phyloP scores from a whole-genome alignment of 192 early-diverging fungal species.

The Linnemannia schmuckeri region DNA sequence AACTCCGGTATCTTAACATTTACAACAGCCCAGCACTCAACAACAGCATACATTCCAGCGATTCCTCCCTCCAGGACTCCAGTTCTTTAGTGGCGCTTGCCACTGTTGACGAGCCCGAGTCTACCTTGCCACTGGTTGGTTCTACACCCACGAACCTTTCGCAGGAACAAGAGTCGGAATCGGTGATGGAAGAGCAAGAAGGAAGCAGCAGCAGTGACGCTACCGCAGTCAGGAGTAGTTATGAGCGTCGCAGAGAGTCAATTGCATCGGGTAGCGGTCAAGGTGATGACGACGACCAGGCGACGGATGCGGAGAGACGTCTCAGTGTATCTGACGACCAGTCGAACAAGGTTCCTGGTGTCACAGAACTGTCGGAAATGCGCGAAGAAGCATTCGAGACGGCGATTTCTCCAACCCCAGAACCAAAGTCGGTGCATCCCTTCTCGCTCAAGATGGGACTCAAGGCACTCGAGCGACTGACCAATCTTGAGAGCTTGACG shows the following conservation, averaged over 20 bases:
- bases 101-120: background rate
- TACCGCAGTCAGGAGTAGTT: background rate
- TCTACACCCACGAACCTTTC: background rate
- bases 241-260: background rate
- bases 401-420: no score
- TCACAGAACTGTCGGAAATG: background rate
- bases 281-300: background rate
- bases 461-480: slow-evolving; percentile 34
- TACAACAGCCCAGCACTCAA: slow-evolving; percentile 44
- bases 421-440: slow-evolving; percentile 11
- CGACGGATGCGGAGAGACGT: background rate
- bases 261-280: background rate
- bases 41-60: slow-evolving; percentile 2
- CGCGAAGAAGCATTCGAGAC: background rate
- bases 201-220: background rate
- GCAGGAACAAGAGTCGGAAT: background rate
- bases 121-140: background rate
- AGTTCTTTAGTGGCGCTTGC: background rate
- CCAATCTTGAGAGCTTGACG: slow-evolving; percentile 20
- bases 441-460: slow-evolving; percentile 32
- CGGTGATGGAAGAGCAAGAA: background rate
- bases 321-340: background rate
- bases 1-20: slow-evolving; percentile 26
- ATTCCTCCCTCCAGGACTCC: background rate
- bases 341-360: background rate